phyloP scores from a whole-genome alignment of 148 eudicot genomes.

The Cornus controversa region DNA sequence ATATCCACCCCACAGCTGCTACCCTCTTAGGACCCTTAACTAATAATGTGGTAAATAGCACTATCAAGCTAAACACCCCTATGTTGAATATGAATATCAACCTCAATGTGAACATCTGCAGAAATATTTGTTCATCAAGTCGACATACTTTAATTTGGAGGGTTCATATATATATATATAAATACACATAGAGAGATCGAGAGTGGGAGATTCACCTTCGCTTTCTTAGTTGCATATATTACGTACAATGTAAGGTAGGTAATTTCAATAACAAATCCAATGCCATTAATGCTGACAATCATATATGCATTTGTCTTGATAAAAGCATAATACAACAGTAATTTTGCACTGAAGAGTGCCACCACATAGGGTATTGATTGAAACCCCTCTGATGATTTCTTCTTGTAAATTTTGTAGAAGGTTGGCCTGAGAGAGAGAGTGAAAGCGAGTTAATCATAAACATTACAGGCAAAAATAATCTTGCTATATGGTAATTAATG shows the following conservation, averaged over 20 bases:
- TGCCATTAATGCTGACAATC: conserved; percentile 55
- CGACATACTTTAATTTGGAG: no score
- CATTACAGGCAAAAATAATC: no score
- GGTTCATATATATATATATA: no score
- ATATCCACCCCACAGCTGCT: conserved; percentile 45
- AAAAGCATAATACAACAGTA: conserved; percentile 56
- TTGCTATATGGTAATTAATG: no score
- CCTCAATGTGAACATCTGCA: conserved; percentile 44
- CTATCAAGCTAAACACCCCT: conserved; percentile 36
- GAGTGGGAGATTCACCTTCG: conserved; percentile 32
- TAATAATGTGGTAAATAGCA: conserved; percentile 37
- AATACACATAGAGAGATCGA: neutral
- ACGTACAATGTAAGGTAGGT: conserved; percentile 44
- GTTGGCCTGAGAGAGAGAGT: conserved; percentile 45
- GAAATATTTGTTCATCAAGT: neutral
- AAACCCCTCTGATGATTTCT: conserved; percentile 58
- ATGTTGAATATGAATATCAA: conserved; percentile 38
- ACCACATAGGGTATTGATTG: conserved; percentile 61
- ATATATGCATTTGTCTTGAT: conserved; percentile 47
- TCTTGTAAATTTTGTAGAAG: conserved; percentile 48
- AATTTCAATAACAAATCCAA: conserved; percentile 55
- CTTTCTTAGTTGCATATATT: conserved; percentile 41
- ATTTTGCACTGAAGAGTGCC: conserved; percentile 57
- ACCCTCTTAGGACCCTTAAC: conserved; percentile 41
- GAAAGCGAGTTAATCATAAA: no score